Base-by-base conservation (phyloP, 768 basidiomycete species). In the Ephemerocybe angulata region DNA sequence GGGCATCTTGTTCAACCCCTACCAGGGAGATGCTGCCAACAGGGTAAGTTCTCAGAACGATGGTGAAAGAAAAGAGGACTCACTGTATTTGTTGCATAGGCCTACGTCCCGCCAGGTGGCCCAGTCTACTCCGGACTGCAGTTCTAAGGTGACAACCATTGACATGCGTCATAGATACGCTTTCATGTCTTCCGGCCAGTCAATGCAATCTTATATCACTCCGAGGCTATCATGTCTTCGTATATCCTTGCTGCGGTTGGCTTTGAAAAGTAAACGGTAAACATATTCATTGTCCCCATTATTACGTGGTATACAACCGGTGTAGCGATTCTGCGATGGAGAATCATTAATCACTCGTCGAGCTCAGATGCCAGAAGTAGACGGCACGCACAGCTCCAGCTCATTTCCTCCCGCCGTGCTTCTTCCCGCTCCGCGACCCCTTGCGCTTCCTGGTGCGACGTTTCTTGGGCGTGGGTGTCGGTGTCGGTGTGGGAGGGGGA, bases 1-100 rank as follows among this genome's bases (percentile, higher is more conserved):
- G 10, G 71, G 71, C 30, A 71, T 73, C 57, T 62, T 60, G 30
- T 72, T 73, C 60, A 72, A 71, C 56, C 60, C 62, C 11, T 73
- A 73, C 58, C 68, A 61, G 50, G 70, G 71, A 15, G 70, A 73
- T 44, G 70, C 70, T 50, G 68, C 67, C 13, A 71, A 73, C 61
- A 58, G 63, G 57, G 70, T 68, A 31, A 48, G 60, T 33, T n/a
- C n/a, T n/a, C n/a, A n/a, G n/a, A n/a, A n/a, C n/a, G n/a, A n/a
- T n/a, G n/a, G n/a, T n/a, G n/a, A n/a, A n/a, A n/a, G n/a, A n/a
- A n/a, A n/a, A n/a, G n/a, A n/a, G n/a, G n/a, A n/a, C n/a, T n/a
- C n/a, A n/a, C n/a, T n/a, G n/a, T n/a, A n/a, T n/a, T n/a, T n/a
- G n/a, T n/a, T n/a, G 29, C 21, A 4, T 33, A 65, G 66, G 64